Evolutionary conservation across 495 filamentous ascomycete genomes (phyloP).

Genomic region (Talaromyces thailandensis): DNA sequence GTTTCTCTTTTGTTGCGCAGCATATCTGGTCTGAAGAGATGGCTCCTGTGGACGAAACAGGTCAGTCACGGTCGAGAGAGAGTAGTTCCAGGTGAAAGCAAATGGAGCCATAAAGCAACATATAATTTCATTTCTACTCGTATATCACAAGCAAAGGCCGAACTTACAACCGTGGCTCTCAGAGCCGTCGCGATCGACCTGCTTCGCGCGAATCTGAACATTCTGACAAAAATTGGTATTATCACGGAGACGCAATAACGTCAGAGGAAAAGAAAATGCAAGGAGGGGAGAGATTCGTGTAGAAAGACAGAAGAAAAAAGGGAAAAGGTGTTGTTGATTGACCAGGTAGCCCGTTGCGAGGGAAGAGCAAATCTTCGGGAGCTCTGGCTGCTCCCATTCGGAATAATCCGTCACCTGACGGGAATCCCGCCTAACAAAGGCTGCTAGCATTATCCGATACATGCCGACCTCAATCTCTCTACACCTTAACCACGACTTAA

Average conservation of each 20-base stretch:
- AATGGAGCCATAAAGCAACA: not conserved
- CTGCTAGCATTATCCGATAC: slow-evolving; percentile 1
- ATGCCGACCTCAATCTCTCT: not conserved
- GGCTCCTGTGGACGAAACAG: slow-evolving; percentile 26
- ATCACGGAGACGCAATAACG: not conserved
- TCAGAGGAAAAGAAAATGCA: not conserved
- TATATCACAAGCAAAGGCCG: slow-evolving; percentile 8
- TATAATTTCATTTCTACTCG: slow-evolving; percentile 6
- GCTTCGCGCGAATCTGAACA: slow-evolving; percentile 69
- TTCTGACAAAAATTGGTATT: slow-evolving; percentile 22
- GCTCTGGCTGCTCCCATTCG: not conserved
- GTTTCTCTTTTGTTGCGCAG: slow-evolving; percentile 67
- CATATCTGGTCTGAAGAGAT: slow-evolving; percentile 36
- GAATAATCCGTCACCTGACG: slow-evolving; percentile 8
- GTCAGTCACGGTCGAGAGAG: not conserved
- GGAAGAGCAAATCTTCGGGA: slow-evolving; percentile 1
- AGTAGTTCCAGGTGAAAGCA: not conserved
- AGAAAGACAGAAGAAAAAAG: slow-evolving; percentile 3
- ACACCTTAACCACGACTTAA: not conserved
- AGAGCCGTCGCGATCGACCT: slow-evolving; percentile 59
- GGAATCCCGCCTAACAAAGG: not conserved
- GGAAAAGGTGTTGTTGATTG: not conserved
- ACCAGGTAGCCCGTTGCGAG: not conserved
- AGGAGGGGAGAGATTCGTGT: slow-evolving; percentile 12
- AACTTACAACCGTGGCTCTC: slow-evolving; percentile 51